Base-by-base conservation (phyloP, 371 early-diverging fungal genomes). In the Smittium culicis region DNA sequence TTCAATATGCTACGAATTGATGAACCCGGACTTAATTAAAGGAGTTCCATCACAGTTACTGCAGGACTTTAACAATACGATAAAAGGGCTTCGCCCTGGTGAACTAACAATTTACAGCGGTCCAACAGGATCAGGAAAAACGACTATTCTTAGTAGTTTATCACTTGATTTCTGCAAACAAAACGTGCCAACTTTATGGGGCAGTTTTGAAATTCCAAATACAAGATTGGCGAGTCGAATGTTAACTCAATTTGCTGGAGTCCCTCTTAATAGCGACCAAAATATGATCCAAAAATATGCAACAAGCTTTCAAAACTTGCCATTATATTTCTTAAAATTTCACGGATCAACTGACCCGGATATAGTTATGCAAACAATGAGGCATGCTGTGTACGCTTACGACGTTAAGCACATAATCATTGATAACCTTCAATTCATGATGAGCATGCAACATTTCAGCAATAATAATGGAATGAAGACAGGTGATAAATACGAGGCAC, bases 391-490 rank as follows among this genome's bases (percentile, higher is more conserved):
- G 0, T 79, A 86, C 59, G 85, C 85, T 0, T 83, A 85, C 68
- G 86, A 84, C 72, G 83, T 89, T 31, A 83, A 82, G 67, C 89
- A 88, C 71, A 80, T 89, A 28, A 74, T 89, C 33, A 77, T 89
- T 20, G 90, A 89, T 67, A 89, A 89, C 64, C 73, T 89, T 61
- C 90, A 89, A 73, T 89, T 89, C 56, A 88, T 89, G 88, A 75
- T 88, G 68, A 84, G 85, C 34, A 85, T 85, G 64, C 87, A 88
- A 74, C 83, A 80, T 27, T 70, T 71, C n/a, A 72, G 76, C 27
- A 66, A 80, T 14, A 20, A 20, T 24, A 17, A n/a, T 14, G 63
- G 5, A 31, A n/a, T n/a, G n/a, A 14, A 14, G 8, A n/a, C 57
- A n/a, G 57, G 57, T 57, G 88, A 89, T 72, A 79, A 82, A 65